Conservation (phyloP, 1,284 basidiomycete species). For the Ustilago cynodontis region DNA sequence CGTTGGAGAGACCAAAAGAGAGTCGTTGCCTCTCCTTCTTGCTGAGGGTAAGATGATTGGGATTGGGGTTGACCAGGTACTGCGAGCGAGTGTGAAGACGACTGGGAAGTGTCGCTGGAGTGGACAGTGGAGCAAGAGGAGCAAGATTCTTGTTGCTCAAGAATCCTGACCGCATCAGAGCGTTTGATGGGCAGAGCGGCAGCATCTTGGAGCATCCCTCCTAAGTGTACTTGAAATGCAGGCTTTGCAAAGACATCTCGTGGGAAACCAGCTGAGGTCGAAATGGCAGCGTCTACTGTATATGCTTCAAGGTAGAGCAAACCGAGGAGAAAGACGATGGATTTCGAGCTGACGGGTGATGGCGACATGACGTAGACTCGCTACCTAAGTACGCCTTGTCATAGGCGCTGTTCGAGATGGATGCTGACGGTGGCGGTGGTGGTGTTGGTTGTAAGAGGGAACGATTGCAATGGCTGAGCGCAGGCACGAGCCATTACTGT, state of each 20-base stretch:
- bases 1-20: slow-evolving; percentile 36
- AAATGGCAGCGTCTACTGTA: slow-evolving; percentile 29
- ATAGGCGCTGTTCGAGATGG: background rate
- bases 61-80: slow-evolving; percentile 5
- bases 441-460: too few species aligned
- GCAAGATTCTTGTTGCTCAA: slow-evolving; percentile 37
- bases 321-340: slow-evolving; percentile 31
- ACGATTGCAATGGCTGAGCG: too few species aligned
- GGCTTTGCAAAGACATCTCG: slow-evolving; percentile 52
- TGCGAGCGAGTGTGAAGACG: slow-evolving; percentile 13
- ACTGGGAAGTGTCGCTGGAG: background rate
- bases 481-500: too few species aligned
- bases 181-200: slow-evolving; percentile 34
- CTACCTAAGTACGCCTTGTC: background rate
- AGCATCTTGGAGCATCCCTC: background rate
- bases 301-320: slow-evolving; percentile 32
- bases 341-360: slow-evolving; percentile 22
- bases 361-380: slow-evolving; percentile 8
- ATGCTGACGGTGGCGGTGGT: too few species aligned
- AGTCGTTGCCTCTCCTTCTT: background rate
- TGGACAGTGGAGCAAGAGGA: slow-evolving; percentile 1
- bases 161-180: slow-evolving; percentile 26
- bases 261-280: slow-evolving; percentile 41
- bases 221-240: slow-evolving; percentile 33
- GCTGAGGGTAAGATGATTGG: background rate